These are phyloP conservation scores for Ophiostoma piceae DNA, from an alignment of 2,329 filamentous ascomycete genomes.

Conservation along the genomic window DNA sequence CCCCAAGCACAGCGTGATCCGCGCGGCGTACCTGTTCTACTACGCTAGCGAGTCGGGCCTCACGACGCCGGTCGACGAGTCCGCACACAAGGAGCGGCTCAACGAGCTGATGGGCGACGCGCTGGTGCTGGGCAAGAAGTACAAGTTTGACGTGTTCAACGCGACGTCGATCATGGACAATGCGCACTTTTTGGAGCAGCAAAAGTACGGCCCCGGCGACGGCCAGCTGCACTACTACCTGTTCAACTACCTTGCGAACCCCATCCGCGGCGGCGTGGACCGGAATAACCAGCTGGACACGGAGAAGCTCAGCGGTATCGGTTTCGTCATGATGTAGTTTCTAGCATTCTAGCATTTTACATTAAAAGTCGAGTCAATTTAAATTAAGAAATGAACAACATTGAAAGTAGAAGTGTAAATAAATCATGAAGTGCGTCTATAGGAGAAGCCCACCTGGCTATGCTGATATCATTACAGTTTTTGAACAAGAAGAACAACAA, in stretches of 20 bases:
- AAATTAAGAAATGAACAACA: not conserved
- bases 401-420: not conserved
- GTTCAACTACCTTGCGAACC: constrained; percentile 89
- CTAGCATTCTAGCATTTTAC: not conserved
- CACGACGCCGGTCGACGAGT: constrained; percentile 46
- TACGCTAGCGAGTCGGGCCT: constrained; percentile 84
- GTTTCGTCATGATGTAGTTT: constrained; percentile 64
- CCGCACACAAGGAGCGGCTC: constrained; percentile 69
- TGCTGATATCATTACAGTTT: not conserved
- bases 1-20: constrained; percentile 69
- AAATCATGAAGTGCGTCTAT: not conserved
- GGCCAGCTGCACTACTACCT: constrained; percentile 95
- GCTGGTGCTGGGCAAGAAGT: constrained; percentile 76
- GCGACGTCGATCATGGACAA: constrained; percentile 92
- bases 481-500: too few species aligned
- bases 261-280: constrained; percentile 81
- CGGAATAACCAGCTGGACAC: constrained; percentile 71
- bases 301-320: constrained; percentile 75
- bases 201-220: constrained; percentile 92
- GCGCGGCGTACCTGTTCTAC: constrained; percentile 94
- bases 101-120: constrained; percentile 78
- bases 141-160: constrained; percentile 93
- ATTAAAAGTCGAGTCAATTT: not conserved
- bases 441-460: not conserved
- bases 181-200: constrained; percentile 82